These are phyloP conservation scores for Eremomyces bilateralis DNA, from an alignment of 495 filamentous ascomycete species.

Conservation along the genomic window DNA sequence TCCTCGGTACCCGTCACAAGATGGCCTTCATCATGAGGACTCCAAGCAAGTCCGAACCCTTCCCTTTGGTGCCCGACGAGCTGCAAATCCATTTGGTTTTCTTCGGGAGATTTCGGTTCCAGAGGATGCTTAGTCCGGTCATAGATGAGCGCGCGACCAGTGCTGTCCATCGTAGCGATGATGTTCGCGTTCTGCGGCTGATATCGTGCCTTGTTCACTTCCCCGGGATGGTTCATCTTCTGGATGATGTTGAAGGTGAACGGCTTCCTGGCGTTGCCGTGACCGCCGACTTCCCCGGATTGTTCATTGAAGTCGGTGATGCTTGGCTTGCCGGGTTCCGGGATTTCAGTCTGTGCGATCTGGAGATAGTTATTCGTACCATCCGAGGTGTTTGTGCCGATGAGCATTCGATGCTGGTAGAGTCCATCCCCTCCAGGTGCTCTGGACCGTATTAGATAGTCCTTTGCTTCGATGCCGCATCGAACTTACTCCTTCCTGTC, in stretches of 20 bases:
- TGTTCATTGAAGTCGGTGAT: slow-evolving; percentile 66
- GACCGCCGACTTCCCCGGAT: slow-evolving; percentile 79
- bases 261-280: slow-evolving; percentile 48
- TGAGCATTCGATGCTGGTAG: slow-evolving; percentile 70
- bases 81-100: slow-evolving; percentile 68
- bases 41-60: slow-evolving; percentile 93
- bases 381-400: slow-evolving; percentile 86
- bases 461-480: no score
- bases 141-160: slow-evolving; percentile 76
- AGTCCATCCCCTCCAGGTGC: slow-evolving; percentile 56
- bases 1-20: slow-evolving; percentile 83
- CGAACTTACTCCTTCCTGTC: slow-evolving; percentile 61
- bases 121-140: slow-evolving; percentile 87
- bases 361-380: slow-evolving; percentile 82
- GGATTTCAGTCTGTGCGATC: slow-evolving; percentile 79
- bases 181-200: slow-evolving; percentile 95
- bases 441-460: no score
- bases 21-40: slow-evolving; percentile 56
- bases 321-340: slow-evolving; percentile 44
- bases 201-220: slow-evolving; percentile 97
- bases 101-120: slow-evolving; percentile 35
- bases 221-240: slow-evolving; percentile 86
- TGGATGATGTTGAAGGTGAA: slow-evolving; percentile 77
- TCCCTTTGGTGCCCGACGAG: slow-evolving; percentile 70
- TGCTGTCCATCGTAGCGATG: slow-evolving; percentile 81